Evolutionary conservation across 208 protist species (phyloP).

Genomic region (Trichomonas gallinae): DNA sequence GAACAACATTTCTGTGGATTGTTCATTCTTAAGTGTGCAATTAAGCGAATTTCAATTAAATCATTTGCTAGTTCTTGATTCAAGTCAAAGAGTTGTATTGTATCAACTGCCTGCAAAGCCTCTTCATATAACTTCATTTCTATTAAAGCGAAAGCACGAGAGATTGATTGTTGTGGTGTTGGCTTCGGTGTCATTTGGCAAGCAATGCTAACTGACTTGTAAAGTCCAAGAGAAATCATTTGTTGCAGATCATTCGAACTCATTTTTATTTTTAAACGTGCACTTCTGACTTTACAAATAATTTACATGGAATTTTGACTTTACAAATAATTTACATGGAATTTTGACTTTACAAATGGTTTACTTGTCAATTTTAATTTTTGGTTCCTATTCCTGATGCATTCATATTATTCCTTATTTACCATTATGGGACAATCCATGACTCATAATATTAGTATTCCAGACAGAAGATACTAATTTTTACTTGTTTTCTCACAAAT

Average conservation of each 20-base stretch:
- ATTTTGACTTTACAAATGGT: no score
- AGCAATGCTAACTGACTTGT: neutral
- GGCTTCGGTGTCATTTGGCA: neutral
- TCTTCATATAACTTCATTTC: neutral
- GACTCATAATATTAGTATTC: no score
- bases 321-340: no score
- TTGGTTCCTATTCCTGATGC: no score
- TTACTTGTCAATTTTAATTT: no score
- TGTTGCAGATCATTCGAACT: neutral
- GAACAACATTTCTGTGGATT: neutral
- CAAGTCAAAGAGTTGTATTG: neutral
- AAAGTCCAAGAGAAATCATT: neutral
- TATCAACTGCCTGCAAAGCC: neutral
- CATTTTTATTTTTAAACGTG: neutral
- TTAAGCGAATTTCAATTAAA: neutral
- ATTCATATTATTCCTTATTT: no score
- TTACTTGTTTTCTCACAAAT: no score
- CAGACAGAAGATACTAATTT: no score
- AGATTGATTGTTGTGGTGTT: neutral
- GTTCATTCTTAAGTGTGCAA: neutral
- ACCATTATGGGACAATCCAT: no score
- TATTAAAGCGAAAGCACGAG: neutral
- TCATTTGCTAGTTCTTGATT: neutral
- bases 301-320: no score
- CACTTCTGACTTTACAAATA: neutral